Evolutionary conservation across 495 filamentous ascomycete species (phyloP).

Genomic region (Podospora anserina): DNA sequence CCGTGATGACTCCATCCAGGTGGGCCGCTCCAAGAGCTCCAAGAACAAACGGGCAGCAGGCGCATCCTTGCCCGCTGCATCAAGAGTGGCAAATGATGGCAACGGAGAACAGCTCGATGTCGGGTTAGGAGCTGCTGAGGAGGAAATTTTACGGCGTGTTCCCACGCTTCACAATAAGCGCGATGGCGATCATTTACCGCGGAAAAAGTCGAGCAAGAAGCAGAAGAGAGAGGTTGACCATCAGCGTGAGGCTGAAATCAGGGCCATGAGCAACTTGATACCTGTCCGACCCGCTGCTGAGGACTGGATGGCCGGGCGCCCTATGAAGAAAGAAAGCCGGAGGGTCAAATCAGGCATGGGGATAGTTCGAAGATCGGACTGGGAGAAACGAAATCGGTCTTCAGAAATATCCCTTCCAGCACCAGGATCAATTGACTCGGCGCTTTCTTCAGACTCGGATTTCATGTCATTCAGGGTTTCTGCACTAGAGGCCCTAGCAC

Average conservation of each 20-base stretch:
- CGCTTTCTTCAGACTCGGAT: constrained; percentile 67
- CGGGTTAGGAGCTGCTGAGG: constrained; percentile 22
- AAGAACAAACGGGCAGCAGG: constrained; percentile 32
- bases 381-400: constrained; percentile 57
- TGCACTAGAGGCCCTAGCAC: constrained; percentile 68
- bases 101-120: constrained; percentile 22
- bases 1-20: constrained; percentile 45
- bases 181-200: constrained; percentile 54
- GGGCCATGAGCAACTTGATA: constrained; percentile 71
- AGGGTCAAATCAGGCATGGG: constrained; percentile 53
- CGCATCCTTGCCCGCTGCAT: constrained; percentile 30
- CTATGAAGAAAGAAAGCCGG: constrained; percentile 62
- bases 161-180: constrained; percentile 65
- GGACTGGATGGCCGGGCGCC: constrained; percentile 45
- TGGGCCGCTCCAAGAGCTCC: constrained; percentile 29
- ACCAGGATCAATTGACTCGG: constrained; percentile 69
- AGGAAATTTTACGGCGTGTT: constrained; percentile 50
- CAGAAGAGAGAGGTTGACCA: constrained; percentile 63
- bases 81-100: constrained; percentile 36
- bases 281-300: constrained; percentile 59
- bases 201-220: constrained; percentile 72
- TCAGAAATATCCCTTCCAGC: constrained; percentile 73
- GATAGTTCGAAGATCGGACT: constrained; percentile 36
- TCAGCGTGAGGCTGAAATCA: constrained; percentile 79
- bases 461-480: constrained; percentile 71